A percentile compares a stretch with the other conserved stretches of the same genome.
phyloP scores from a whole-genome alignment of 495 filamentous ascomycete genomes.

The Penicillium chermesinum region DNA sequence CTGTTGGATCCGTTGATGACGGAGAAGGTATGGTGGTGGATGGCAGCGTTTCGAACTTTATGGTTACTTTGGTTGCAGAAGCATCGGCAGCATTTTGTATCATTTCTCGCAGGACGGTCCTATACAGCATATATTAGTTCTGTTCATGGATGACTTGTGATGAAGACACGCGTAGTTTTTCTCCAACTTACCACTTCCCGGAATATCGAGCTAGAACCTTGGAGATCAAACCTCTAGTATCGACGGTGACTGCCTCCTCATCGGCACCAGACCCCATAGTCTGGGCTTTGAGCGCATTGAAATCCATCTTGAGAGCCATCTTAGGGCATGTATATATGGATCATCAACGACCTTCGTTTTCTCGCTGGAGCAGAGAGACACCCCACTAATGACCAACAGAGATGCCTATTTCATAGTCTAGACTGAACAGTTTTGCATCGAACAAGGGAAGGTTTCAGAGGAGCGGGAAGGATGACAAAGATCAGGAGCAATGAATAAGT shows the following conservation, averaged over 20 bases:
- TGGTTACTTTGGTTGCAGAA: constrained; percentile 78
- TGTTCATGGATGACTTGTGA: not conserved
- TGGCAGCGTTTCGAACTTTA: constrained; percentile 84
- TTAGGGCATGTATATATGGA: too few species aligned
- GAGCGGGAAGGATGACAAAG: too few species aligned
- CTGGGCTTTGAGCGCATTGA: constrained; percentile 74
- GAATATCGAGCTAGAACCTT: constrained; percentile 95
- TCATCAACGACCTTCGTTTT: too few species aligned
- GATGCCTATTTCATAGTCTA: constrained; percentile 10
- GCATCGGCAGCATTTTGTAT: constrained; percentile 98
- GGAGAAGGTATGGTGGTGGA: constrained; percentile 72
- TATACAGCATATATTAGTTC: constrained; percentile 4
- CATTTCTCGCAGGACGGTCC: constrained; percentile 76
- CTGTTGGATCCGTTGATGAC: constrained; percentile 56
- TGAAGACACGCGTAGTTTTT: too few species aligned
- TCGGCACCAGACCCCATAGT: constrained; percentile 80
- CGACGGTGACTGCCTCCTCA: constrained; percentile 97
- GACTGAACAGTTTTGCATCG: not conserved
- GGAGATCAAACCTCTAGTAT: constrained; percentile 93
- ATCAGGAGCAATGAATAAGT: too few species aligned
- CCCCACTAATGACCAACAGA: too few species aligned
- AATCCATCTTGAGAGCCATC: constrained; percentile 66
- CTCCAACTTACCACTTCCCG: constrained; percentile 73
- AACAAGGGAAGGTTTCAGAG: too few species aligned
- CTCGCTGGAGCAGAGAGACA: too few species aligned